Percentiles rank a stretch among this genome's conserved stretches.
phyloP scores from a whole-genome alignment of 768 basidiomycete species.

The Gelatoporia subvermispora region DNA sequence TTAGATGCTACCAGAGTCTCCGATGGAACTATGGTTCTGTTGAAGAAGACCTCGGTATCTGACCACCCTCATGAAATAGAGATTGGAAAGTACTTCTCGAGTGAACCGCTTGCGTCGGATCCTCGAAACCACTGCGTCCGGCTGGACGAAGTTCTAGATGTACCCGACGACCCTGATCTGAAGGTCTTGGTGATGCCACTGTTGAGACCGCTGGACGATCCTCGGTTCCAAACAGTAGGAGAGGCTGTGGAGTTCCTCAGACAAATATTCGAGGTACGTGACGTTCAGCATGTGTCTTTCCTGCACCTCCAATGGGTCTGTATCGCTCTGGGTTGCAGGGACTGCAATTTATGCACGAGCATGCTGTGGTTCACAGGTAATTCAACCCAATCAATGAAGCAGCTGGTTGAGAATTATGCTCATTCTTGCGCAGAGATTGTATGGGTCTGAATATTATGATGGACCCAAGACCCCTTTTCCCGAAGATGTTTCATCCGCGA shows the following conservation, averaged over 20 bases:
- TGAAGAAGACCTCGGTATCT: neutral
- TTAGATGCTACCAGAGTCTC: conserved; percentile 2
- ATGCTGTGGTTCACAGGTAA: conserved; percentile 6
- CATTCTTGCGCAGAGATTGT: neutral
- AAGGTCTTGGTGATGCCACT: conserved; percentile 8
- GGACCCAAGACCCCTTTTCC: conserved; percentile 1
- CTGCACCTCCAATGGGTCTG: neutral
- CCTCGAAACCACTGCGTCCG: conserved; percentile 14
- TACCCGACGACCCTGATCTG: neutral
- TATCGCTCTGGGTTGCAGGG: conserved; percentile 8
- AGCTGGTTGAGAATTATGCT: neutral
- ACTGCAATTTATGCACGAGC: conserved; percentile 13
- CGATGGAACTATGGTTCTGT: neutral
- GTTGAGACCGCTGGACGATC: neutral
- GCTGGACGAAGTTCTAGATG: conserved; percentile 6
- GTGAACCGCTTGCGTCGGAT: conserved; percentile 1
- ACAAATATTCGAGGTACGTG: conserved; percentile 1
- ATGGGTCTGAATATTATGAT: conserved; percentile 4
- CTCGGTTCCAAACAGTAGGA: neutral
- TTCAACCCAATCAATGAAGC: neutral
- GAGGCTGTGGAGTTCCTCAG: neutral
- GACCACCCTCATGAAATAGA: conserved; percentile 4
- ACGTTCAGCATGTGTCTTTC: neutral
- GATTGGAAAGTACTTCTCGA: conserved; percentile 1
- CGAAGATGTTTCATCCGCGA: conserved; percentile 7